Evolutionary conservation across 2,329 filamentous ascomycete species (phyloP), one percentile per base, ranked within the genome.

Genomic region (Cercospora berteroae): DNA sequence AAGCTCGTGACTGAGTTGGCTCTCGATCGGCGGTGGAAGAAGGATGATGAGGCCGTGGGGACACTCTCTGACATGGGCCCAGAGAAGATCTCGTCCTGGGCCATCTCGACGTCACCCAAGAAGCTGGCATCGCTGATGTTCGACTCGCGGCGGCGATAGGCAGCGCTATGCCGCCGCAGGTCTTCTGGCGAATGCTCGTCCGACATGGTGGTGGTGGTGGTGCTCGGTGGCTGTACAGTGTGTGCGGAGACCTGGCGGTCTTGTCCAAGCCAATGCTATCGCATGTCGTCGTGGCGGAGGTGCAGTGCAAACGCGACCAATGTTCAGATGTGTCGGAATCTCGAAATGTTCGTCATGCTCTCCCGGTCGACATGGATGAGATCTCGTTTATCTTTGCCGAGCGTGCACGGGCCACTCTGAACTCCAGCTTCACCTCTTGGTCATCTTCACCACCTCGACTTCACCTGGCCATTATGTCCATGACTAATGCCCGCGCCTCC

Each of bases 61-160:
- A 99, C 87, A 77, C 93, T 97, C 81, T 99, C 95, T 64, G 93
- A 94, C 75, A 97, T 89, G 6, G 94, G 95, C 6, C 95, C 95
- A 25, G 94, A 90, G 80, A 94, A 99, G 58, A 96, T 87, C 85
- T 98, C 94, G 78, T 97, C 92, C 61, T 96, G 93, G 20, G 95
- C 94, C 95, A 99, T 98, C 79, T 97, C 94, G n/a, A 98, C 94
- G 79, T 97, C 93, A 72, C 93, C 93, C 74, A 97, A 90, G 73
- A 97, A 89, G 80, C 70, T 74, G 36, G 73, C 73, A 79, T 85
- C 88, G 81, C 90, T 93, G 74, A 88, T 84, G 75, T 92, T 92
- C 61, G 89, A 90, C 71, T 84, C 84, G 64, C 90, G 83, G 63
- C 89, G 84, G 79, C 92, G 92, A 67, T 76, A 70, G 59, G 71